Evolutionary conservation across 2,329 filamentous ascomycete genomes (phyloP).

Genomic region (Stemphylium beticola): DNA sequence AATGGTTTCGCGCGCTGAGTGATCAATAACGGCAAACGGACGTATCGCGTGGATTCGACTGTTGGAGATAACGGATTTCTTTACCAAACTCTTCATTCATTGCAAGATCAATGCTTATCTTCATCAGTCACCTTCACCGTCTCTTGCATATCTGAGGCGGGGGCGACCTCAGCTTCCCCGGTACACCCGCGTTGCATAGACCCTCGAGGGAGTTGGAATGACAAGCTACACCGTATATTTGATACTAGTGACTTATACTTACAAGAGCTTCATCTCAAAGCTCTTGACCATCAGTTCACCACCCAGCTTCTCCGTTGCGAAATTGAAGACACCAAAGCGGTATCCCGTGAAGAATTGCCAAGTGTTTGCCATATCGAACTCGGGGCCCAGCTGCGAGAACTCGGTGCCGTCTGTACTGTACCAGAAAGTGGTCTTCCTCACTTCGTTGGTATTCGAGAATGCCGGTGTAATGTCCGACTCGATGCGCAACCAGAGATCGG

Average conservation of each 20-base stretch:
- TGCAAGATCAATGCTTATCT: too few species aligned
- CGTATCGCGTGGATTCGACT: too few species aligned
- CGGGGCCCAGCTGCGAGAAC: slow-evolving; percentile 40
- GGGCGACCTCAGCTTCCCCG: slow-evolving; percentile 35
- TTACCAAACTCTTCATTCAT: too few species aligned
- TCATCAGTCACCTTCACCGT: too few species aligned
- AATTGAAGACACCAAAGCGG: slow-evolving; percentile 49
- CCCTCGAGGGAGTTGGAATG: too few species aligned
- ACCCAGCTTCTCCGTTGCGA: slow-evolving; percentile 44
- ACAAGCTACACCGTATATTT: too few species aligned
- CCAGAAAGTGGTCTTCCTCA: slow-evolving; percentile 41
- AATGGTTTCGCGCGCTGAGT: too few species aligned
- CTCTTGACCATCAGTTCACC: slow-evolving; percentile 37
- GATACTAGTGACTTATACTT: not conserved
- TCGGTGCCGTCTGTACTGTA: slow-evolving; percentile 47
- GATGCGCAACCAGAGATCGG: slow-evolving; percentile 42
- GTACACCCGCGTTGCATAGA: too few species aligned
- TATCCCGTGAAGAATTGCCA: slow-evolving; percentile 51
- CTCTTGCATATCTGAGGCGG: too few species aligned
- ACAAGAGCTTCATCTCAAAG: slow-evolving; percentile 20
- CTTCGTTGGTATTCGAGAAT: slow-evolving; percentile 24
- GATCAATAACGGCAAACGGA: too few species aligned
- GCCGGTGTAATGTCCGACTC: slow-evolving; percentile 47
- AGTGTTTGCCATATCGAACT: slow-evolving; percentile 43
- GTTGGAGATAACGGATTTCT: too few species aligned